A percentile compares a stretch with the other conserved stretches of the same genome.
phyloP scores from a whole-genome alignment of 257 asterid genomes.

The Plantago major region DNA sequence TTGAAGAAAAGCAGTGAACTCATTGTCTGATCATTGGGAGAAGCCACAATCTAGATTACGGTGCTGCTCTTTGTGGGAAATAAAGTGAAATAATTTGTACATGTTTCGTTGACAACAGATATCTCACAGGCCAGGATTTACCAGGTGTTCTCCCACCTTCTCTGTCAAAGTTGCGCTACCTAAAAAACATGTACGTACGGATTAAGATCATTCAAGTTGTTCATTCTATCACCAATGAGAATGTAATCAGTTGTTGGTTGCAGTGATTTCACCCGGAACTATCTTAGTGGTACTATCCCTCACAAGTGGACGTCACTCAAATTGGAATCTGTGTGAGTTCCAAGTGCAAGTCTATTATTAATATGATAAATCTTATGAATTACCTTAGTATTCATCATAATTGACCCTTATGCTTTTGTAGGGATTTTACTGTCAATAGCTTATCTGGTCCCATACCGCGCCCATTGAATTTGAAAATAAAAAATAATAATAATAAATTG shows the following conservation, averaged over 20 bases:
- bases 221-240: not conserved
- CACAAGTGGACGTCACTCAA: conserved; percentile 52
- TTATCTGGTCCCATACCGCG: conserved; percentile 62
- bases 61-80: not conserved
- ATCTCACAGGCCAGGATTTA: conserved; percentile 49
- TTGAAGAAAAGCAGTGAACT: too few relatives aligned
- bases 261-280: conserved; percentile 59
- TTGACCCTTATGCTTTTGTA: conserved; percentile 19
- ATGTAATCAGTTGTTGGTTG: conserved; percentile 16
- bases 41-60: too few relatives aligned
- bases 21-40: too few relatives aligned
- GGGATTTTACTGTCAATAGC: conserved; percentile 44
- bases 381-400: not conserved
- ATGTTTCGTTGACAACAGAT: conserved; percentile 28
- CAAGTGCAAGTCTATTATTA: not conserved
- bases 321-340: conserved; percentile 41
- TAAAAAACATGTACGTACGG: conserved; percentile 39
- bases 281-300: conserved; percentile 56
- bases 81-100: not conserved
- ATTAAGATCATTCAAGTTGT: not conserved
- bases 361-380: not conserved
- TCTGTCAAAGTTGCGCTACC: conserved; percentile 43
- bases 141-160: conserved; percentile 62
- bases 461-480: too few relatives aligned
- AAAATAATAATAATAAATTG: too few relatives aligned